Evolutionary conservation across 139 green algal species (phyloP).

Genomic region (Chlorella sorokiniana): DNA sequence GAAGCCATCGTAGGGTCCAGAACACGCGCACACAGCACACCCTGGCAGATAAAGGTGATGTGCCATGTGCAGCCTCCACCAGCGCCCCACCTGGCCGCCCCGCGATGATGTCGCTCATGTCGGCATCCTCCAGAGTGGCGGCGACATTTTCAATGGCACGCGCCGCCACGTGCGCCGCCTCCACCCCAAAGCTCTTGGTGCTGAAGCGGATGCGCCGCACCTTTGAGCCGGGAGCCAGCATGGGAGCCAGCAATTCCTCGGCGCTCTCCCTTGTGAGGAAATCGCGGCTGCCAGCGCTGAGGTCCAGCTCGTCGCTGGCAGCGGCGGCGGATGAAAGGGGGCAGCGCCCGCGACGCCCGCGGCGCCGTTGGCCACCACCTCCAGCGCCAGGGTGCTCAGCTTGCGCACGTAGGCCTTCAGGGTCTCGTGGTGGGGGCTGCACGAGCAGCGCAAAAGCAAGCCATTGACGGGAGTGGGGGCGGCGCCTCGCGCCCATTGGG

Average conservation of each 20-base stretch:
- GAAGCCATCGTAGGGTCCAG: no score
- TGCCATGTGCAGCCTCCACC: neutral
- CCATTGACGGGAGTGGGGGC: neutral
- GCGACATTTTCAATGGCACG: slow-evolving; percentile 66
- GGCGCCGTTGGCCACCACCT: slow-evolving; percentile 48
- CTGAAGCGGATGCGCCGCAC: slow-evolving; percentile 82
- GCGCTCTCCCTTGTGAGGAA: slow-evolving; percentile 81
- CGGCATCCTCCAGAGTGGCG: slow-evolving; percentile 66
- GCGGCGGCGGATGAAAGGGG: neutral
- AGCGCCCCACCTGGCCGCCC: slow-evolving; percentile 64
- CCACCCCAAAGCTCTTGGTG: slow-evolving; percentile 88
- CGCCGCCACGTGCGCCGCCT: slow-evolving; percentile 81
- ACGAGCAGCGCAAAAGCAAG: neutral
- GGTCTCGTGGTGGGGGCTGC: slow-evolving; percentile 48
- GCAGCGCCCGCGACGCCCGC: neutral
- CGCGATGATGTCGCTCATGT: slow-evolving; percentile 93
- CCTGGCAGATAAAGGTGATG: neutral
- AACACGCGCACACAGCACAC: no score
- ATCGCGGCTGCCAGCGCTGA: slow-evolving; percentile 79
- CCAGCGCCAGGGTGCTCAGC: slow-evolving; percentile 70
- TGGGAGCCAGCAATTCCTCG: slow-evolving; percentile 64
- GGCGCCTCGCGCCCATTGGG: neutral
- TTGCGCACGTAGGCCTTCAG: slow-evolving; percentile 63
- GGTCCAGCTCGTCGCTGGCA: slow-evolving; percentile 63
- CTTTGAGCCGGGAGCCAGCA: slow-evolving; percentile 65